A percentile compares a stretch with the other conserved stretches of the same genome.
Evolutionary conservation across 331 rosid species (phyloP).

Genomic region (Rosa hybrid): DNA sequence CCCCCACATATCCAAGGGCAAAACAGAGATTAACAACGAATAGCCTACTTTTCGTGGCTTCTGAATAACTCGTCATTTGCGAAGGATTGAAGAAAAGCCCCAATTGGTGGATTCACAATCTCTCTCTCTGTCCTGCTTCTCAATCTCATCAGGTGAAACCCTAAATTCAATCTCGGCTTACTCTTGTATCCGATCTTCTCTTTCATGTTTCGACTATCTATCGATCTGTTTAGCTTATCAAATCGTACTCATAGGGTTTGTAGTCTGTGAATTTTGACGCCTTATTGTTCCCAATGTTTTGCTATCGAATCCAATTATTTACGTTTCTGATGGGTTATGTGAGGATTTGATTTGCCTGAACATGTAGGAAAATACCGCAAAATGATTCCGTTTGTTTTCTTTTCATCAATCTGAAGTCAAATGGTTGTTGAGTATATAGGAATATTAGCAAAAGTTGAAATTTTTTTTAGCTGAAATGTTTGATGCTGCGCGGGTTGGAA

Average conservation of each 20-base stretch:
- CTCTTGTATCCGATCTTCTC: not conserved
- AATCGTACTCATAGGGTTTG: not conserved
- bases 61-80: not conserved
- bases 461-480: not conserved
- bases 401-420: not conserved
- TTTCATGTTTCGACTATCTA: not conserved
- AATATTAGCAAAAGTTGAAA: not conserved
- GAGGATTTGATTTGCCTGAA: not conserved
- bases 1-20: not conserved
- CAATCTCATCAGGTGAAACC: constrained; percentile 12
- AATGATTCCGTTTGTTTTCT: not conserved
- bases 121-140: not conserved
- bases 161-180: not conserved
- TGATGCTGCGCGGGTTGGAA: not conserved
- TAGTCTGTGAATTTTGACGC: not conserved
- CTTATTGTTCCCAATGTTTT: not conserved
- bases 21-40: not conserved
- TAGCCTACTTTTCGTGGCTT: not conserved
- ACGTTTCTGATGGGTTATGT: not conserved
- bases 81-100: not conserved
- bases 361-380: not conserved
- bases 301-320: not conserved
- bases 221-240: not conserved
- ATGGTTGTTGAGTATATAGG: not conserved
- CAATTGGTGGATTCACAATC: not conserved